Evolutionary conservation across 1,284 basidiomycete species (phyloP), one percentile per base, ranked within the genome.

Genomic region (Pseudozyma hubeiensis): DNA sequence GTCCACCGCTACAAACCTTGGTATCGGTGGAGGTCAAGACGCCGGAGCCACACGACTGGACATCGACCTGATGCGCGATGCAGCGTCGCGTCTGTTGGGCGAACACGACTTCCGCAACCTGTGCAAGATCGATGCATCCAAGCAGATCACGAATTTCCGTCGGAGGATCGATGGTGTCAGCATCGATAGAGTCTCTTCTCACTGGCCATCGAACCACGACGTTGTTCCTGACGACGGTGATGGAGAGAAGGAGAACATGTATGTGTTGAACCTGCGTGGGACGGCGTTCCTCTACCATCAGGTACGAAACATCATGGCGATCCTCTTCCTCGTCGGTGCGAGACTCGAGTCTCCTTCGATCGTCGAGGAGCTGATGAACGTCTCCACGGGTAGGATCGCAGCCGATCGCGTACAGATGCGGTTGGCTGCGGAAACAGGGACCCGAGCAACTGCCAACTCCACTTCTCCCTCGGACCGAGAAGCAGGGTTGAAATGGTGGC

Each of bases 81-180:
- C 90, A 0, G 93, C 93, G 0, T 68, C 86, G 1, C 86, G 88
- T 1, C 87, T 99, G 35, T 83, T 94, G 11, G 97, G 96, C 45
- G 91, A 93, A 73, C 94, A 98, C 86, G 97, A 99, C 86, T 98
- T 97, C 82, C 89, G 95, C 7, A 98, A 99, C 82, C 87, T 98
- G 47, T 97, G 93, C 87, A 96, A 94, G 84, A 85, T 98, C n/a
- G 96, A 99, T 84, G 89, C 93, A 0, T 88, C 89, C 63, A 99
- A 99, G 85, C 96, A 98, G 86, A 92, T 98, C 72, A 90, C 91
- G 24, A 89, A 89, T 64, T 94, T 92, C 84, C 86, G 85, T 14
- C 87, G 94, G 43, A 86, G 86, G 30, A 90, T 96, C 59, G 80
- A 90, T 51, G 87, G 86, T 0, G 91, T 91, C 0, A 87, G 89